phyloP scores from a whole-genome alignment of 495 filamentous ascomycete species.

The Emericellopsis terricola region DNA sequence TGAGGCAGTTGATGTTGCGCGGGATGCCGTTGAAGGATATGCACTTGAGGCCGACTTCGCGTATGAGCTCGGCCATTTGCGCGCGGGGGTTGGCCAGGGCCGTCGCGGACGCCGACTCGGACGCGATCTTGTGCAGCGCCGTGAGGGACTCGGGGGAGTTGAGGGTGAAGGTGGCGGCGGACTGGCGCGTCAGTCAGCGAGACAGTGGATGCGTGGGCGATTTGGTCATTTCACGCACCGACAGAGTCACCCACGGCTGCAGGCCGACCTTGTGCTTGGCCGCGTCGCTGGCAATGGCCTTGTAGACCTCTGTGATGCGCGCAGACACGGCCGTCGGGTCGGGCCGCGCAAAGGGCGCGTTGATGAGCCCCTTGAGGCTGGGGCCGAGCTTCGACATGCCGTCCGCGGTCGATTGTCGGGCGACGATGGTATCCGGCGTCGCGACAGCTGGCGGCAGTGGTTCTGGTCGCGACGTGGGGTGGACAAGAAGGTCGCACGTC shows the following conservation, averaged over 20 bases:
- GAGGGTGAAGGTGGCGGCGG: constrained; percentile 19
- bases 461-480: too few relatives aligned
- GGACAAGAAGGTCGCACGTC: too few relatives aligned
- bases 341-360: constrained; percentile 44
- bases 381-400: constrained; percentile 54
- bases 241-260: constrained; percentile 46
- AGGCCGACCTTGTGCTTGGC: constrained; percentile 33
- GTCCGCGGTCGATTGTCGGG: too few relatives aligned
- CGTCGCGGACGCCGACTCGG: constrained; percentile 9
- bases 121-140: constrained; percentile 29
- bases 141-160: constrained; percentile 16
- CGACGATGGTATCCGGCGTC: too few relatives aligned
- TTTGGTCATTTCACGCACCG: constrained; percentile 22
- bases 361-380: constrained; percentile 53
- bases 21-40: constrained; percentile 76
- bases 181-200: constrained; percentile 8
- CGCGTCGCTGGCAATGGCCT: constrained; percentile 36
- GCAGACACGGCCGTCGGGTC: constrained; percentile 39
- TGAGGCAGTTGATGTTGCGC: constrained; percentile 60
- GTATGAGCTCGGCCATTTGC: constrained; percentile 53
- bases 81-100: constrained; percentile 18
- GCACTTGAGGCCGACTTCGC: constrained; percentile 65
- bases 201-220: too few relatives aligned
- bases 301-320: constrained; percentile 40
- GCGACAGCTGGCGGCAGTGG: too few relatives aligned